Percentiles rank a stretch among this genome's conserved stretches.
phyloP scores from a whole-genome alignment of 176 grass and related monocot genomes.

The Thalia dealbata region DNA sequence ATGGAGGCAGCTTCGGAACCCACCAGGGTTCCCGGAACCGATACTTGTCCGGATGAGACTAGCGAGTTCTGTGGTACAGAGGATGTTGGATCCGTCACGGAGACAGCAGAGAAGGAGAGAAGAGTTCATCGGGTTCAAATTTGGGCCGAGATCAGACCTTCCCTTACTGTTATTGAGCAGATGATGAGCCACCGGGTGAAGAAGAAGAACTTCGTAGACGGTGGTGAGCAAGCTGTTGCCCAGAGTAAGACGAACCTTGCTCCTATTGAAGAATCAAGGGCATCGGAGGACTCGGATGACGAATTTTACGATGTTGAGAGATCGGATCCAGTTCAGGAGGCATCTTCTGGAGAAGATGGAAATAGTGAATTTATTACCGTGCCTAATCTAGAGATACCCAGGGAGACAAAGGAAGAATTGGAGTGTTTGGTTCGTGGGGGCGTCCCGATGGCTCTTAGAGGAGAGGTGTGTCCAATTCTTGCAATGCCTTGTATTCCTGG shows the following conservation, averaged over 20 bases:
- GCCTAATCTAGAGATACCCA: conserved; percentile 15
- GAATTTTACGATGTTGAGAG: conserved; percentile 97
- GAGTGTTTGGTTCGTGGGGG: conserved; percentile 78
- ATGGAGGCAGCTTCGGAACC: conserved; percentile 34
- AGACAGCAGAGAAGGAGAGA: conserved; percentile 12
- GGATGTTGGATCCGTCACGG: conserved; percentile 21
- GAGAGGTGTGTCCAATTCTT: conserved; percentile 48
- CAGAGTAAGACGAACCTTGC: conserved; percentile 17
- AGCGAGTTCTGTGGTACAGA: conserved; percentile 1
- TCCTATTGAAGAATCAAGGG: conserved; percentile 48
- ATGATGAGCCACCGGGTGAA: conserved; percentile 79
- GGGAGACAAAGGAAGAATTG: conserved; percentile 79
- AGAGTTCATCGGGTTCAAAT: conserved; percentile 57
- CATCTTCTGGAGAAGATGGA: conserved; percentile 38
- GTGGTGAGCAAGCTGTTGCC: conserved; percentile 16
- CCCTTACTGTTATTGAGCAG: conserved; percentile 56
- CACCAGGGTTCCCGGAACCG: conserved; percentile 25
- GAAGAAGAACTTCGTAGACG: conserved; percentile 30
- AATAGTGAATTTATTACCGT: conserved; percentile 34
- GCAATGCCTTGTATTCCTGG: neutral
- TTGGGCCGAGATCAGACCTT: conserved; percentile 81
- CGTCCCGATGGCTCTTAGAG: conserved; percentile 93
- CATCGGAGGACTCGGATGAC: conserved; percentile 78
- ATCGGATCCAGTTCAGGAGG: conserved; percentile 69
- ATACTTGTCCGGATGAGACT: neutral